Evolutionary conservation across 805 yeast species (phyloP), one percentile per base, ranked within the genome.

Genomic region (Metschnikowia cubensis): DNA sequence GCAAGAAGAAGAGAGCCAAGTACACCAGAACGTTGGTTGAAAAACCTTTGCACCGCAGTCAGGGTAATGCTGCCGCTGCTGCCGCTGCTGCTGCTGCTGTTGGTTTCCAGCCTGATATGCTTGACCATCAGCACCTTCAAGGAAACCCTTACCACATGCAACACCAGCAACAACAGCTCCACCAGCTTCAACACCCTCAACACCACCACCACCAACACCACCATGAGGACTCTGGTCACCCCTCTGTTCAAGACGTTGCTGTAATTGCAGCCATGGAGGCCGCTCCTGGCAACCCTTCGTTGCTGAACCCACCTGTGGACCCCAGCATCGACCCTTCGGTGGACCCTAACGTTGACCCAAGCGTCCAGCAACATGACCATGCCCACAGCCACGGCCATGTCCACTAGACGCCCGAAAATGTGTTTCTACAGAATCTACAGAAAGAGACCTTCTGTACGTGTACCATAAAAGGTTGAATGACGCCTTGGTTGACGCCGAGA

Each of bases 321-420:
- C 61, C 61, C 21, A 54, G 59, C 45, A 57, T 57, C 41, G 61
- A 57, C 35, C 69, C 76, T n/a, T 66, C 68, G 45, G 71, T 73
- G 50, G 77, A 73, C 54, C 75, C 76, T 8, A 72, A 70, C 52
- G 75, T 73, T 37, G 76, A 71, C 56, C 74, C 75, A 3, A 69
- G 69, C 50, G 75, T 70, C 42, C 75, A 67, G 55, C 74, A 68
- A 31, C 74, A 70, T 51, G 74, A 70, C 59, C 72, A 70, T 50
- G 62, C 72, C 20, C 72, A 66, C 56, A 60, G 61, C 45, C 57
- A 51, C 35, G 64, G 64, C 50, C 60, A 54, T 42, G 59, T 57
- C 41, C 56, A 55, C 53, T 56, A 50, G 43, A 43, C 48, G 45
- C 46, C 25, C 14, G 40, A 14, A n/a, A 42, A 20, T 34, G 22